Conservation (phyloP, 2,329 filamentous ascomycete genomes). For the Colletotrichum sp. region DNA sequence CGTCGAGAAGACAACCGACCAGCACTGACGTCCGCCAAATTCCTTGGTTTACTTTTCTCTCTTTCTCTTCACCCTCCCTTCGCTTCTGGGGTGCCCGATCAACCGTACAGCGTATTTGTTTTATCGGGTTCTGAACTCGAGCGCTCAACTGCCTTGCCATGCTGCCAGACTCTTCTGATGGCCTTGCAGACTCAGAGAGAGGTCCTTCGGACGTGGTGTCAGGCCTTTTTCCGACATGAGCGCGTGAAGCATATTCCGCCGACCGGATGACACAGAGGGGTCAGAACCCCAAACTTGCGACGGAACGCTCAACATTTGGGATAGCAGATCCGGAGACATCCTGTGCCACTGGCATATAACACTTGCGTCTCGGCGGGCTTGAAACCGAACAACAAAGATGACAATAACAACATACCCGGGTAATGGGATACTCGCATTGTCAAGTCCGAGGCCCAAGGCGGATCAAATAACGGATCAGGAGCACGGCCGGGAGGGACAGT, state of each 20-base stretch:
- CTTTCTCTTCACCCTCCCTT: not conserved
- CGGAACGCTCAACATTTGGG: not conserved
- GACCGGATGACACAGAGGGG: constrained; percentile 9
- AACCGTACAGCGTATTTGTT: not conserved
- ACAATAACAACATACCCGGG: constrained; percentile 8
- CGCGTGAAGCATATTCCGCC: not conserved
- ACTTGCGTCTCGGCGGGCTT: not conserved
- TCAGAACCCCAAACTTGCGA: constrained; percentile 1
- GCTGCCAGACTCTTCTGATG: not conserved
- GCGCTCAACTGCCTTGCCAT: not conserved
- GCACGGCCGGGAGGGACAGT: constrained; percentile 12
- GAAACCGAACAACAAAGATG: constrained; percentile 5
- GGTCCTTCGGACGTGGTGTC: not conserved
- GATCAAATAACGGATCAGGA: constrained; percentile 3
- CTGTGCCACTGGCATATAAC: not conserved
- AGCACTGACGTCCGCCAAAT: not conserved
- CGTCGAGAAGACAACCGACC: constrained; percentile 11
- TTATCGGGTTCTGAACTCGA: not conserved
- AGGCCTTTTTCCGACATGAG: not conserved
- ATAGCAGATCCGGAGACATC: not conserved
- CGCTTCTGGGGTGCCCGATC: not conserved
- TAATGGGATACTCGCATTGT: not conserved
- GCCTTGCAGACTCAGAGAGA: not conserved
- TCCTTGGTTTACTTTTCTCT: not conserved
- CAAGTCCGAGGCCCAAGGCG: constrained; percentile 15